phyloP scores from a whole-genome alignment of 495 filamentous ascomycete species.

The Clavariopsis aquatica region DNA sequence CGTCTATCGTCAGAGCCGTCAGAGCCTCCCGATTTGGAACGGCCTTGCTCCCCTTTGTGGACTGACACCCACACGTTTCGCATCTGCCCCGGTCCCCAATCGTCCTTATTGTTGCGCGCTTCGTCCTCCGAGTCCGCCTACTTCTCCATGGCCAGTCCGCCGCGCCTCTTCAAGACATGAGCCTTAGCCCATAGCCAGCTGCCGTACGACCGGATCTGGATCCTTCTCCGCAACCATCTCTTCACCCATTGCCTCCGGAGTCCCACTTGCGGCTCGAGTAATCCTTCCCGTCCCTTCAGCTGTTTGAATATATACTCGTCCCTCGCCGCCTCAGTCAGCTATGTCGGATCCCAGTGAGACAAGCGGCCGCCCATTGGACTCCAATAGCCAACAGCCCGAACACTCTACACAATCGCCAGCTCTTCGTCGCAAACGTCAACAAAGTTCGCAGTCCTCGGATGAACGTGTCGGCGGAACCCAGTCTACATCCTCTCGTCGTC shows the following conservation, averaged over 20 bases:
- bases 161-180: slow-evolving; percentile 25
- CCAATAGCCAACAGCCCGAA: slow-evolving; percentile 28
- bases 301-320: slow-evolving; percentile 37
- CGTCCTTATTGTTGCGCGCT: slow-evolving; percentile 30
- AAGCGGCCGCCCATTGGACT: slow-evolving; percentile 37
- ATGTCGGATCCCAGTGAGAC: slow-evolving; percentile 34
- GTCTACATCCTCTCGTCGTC: slow-evolving; percentile 31
- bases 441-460: slow-evolving; percentile 33
- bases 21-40: slow-evolving; percentile 33
- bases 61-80: slow-evolving; percentile 11
- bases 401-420: slow-evolving; percentile 17
- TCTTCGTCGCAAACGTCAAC: slow-evolving; percentile 27
- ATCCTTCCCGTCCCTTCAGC: slow-evolving; percentile 34
- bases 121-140: slow-evolving; percentile 27
- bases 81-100: slow-evolving; percentile 25
- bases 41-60: slow-evolving; percentile 21
- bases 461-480: slow-evolving; percentile 33
- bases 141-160: slow-evolving; percentile 34
- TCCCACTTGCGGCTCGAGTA: slow-evolving; percentile 31
- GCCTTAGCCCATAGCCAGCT: slow-evolving; percentile 26
- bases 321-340: slow-evolving; percentile 21
- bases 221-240: slow-evolving; percentile 27
- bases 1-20: slow-evolving; percentile 31
- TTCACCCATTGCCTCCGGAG: slow-evolving; percentile 26
- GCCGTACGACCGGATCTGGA: slow-evolving; percentile 31